A percentile compares a stretch with the other conserved stretches of the same genome.
Evolutionary conservation across 495 filamentous ascomycete genomes (phyloP).

Genomic region (Penicillium pancosmium): DNA sequence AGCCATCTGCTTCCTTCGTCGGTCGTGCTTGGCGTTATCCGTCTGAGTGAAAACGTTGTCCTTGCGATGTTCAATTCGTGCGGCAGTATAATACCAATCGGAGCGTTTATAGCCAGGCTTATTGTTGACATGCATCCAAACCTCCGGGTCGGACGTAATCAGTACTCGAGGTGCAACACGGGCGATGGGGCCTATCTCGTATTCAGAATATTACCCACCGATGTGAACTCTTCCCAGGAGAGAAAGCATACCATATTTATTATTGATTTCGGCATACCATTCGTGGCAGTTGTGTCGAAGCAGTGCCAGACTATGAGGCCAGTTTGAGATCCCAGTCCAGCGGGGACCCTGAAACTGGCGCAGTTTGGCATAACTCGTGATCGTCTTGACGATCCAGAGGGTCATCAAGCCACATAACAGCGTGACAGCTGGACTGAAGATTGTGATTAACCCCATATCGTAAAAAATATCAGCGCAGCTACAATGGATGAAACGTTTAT

Average conservation of each 20-base stretch:
- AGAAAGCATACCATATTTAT: conserved; percentile 34
- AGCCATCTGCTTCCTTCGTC: conserved; percentile 30
- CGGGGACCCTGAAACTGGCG: conserved; percentile 17
- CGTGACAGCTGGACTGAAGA: conserved; percentile 2
- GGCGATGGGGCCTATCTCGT: conserved; percentile 29
- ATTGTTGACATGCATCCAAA: conserved; percentile 31
- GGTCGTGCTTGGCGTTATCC: conserved; percentile 27
- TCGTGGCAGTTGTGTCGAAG: conserved; percentile 29
- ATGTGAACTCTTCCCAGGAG: background rate
- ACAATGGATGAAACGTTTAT: background rate
- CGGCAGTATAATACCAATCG: conserved; percentile 29
- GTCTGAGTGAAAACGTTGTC: conserved; percentile 32
- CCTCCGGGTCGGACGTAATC: conserved; percentile 31
- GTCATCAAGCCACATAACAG: conserved; percentile 19
- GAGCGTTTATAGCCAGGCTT: conserved; percentile 30
- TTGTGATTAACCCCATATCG: background rate
- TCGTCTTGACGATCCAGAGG: conserved; percentile 15
- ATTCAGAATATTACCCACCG: background rate
- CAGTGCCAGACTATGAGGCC: conserved; percentile 34
- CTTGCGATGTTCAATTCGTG: conserved; percentile 23
- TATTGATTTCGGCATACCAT: conserved; percentile 33
- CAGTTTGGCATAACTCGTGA: conserved; percentile 15
- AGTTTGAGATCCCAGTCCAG: conserved; percentile 31
- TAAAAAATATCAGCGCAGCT: too few relatives aligned
- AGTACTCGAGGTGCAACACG: conserved; percentile 26